Evolutionary conservation across 2,329 filamentous ascomycete genomes (phyloP), one percentile per base, ranked within the genome.

Genomic region (Stachybotrys chlorohalonatus): DNA sequence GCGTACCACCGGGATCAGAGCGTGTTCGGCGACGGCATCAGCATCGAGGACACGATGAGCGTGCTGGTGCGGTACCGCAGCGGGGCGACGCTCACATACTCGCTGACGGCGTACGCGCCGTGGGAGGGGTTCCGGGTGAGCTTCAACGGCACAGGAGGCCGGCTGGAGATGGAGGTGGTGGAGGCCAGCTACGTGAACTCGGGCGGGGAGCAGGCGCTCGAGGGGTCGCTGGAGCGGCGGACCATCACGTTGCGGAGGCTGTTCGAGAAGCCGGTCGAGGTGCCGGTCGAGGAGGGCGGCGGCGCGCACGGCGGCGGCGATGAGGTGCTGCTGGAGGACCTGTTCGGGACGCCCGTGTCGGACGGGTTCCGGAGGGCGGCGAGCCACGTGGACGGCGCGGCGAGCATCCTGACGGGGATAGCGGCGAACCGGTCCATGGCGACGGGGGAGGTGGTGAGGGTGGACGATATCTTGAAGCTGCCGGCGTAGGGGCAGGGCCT

Each of bases 11-110:
- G 82, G 0, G 82, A 85, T 60, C 82, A 84, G 65, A 83, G 76
- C 59, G 81, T 84, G 1, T 85, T 85, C 53, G 74, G 79, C 0
- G 82, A 85, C 56, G 83, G 82, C 1, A 83, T 85, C 54, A 83
- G 73, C 59, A 85, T 85, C 55, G 82, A 85, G 63, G 83, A 85
- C 60, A 85, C 81, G 0, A 83, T 85, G 81, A 81, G 74, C 46
- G 67, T 85, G 30, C 70, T 85, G 49, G 78, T 85, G 24, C 70
- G 75, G 52, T 85, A 85, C 61, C 69, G 72, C 16, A 81, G 74
- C 52, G 78, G 80, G 2, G 80, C 80, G 0, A 75, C 81, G 31
- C 67, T 85, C 64, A 83, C 82, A 1, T 85, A 85, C 61, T 81
- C 73, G 24, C 68, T 82, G 11, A 80, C 77, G 1, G 82, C 82